A percentile compares a stretch with the other conserved stretches of the same genome.
Conservation (phyloP, 169 alveolate genomes). For the Plasmodium gonderi region DNA sequence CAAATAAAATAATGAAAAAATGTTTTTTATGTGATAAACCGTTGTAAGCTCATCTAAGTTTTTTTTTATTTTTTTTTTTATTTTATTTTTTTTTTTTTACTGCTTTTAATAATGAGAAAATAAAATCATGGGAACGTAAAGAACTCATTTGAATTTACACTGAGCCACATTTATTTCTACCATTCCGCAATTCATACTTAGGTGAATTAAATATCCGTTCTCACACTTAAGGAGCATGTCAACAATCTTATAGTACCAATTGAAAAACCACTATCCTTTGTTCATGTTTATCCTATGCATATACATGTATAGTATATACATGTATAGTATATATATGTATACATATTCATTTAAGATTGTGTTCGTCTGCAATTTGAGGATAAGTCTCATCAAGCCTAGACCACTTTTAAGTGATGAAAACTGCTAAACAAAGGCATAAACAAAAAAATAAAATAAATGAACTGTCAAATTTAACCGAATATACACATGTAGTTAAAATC, state of each 20-base stretch:
- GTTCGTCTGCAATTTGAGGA: background rate
- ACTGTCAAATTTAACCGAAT: background rate
- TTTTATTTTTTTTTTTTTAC: background rate
- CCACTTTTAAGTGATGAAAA: constrained; percentile 5
- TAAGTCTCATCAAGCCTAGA: background rate
- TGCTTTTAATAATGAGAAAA: background rate
- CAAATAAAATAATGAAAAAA: background rate
- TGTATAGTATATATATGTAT: background rate
- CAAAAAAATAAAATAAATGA: constrained; percentile 3
- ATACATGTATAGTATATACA: background rate
- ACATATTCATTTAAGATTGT: background rate
- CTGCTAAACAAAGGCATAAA: background rate
- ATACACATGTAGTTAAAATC: constrained; percentile 2
- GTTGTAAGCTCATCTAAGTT: background rate
- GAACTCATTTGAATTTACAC: background rate
- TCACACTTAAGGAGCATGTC: background rate
- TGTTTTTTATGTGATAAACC: background rate
- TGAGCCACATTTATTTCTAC: background rate
- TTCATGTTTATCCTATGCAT: background rate
- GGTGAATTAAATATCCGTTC: background rate
- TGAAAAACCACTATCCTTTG: background rate
- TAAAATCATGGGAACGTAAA: background rate
- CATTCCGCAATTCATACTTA: background rate
- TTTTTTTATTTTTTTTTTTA: too few relatives aligned
- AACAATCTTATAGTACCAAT: background rate